Conservation (phyloP, 2,329 filamentous ascomycete species). For the Aspergillus ochraceus region DNA sequence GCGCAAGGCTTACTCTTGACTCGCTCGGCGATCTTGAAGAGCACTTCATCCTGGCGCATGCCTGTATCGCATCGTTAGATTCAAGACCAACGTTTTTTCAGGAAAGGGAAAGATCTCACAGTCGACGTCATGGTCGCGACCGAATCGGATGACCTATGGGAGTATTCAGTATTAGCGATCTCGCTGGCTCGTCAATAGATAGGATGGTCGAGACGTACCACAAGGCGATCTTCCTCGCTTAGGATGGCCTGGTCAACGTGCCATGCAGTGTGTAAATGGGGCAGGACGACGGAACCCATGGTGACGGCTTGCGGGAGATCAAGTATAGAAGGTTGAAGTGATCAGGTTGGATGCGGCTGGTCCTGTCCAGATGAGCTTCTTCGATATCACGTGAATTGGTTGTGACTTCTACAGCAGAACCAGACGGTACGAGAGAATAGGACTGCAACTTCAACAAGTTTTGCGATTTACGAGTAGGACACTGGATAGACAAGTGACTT, state of each 20-base stretch:
- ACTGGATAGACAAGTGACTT: background rate
- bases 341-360: background rate
- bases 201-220: conserved; percentile 15
- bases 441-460: too few relatives aligned
- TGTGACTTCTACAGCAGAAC: too few relatives aligned
- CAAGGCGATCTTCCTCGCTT: conserved; percentile 81
- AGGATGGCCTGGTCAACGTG: conserved; percentile 97
- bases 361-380: background rate
- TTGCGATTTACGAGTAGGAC: background rate
- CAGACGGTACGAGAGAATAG: too few relatives aligned
- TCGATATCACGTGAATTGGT: conserved; percentile 7
- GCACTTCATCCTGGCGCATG: conserved; percentile 85
- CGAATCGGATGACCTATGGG: conserved; percentile 80
- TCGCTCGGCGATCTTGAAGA: conserved; percentile 88
- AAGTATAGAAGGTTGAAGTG: background rate
- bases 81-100: background rate
- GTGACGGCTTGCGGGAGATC: conserved; percentile 8
- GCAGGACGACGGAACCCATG: conserved; percentile 86
- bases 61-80: conserved; percentile 34
- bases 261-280: conserved; percentile 89
- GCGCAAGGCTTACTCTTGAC: conserved; percentile 65
- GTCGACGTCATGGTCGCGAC: conserved; percentile 79
- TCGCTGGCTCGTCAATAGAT: conserved; percentile 31
- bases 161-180: background rate
- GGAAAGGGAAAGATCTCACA: conserved; percentile 38